phyloP scores from a whole-genome alignment of 768 basidiomycete genomes.

The Termitomyces sp. region DNA sequence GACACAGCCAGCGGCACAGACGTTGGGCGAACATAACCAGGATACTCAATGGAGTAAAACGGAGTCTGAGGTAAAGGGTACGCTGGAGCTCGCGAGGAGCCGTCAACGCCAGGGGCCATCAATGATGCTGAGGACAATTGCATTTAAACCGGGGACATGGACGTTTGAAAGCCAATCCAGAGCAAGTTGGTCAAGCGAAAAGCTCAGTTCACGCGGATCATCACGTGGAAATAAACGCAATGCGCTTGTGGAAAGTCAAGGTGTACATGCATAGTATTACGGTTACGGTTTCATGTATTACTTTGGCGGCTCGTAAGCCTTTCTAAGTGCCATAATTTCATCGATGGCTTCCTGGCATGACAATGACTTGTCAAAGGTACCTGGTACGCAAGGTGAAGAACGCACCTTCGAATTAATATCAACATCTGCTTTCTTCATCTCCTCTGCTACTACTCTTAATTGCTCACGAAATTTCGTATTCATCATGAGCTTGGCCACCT shows the following conservation, averaged over 20 bases:
- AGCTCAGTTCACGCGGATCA: neutral
- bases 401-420: constrained; percentile 50
- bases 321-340: constrained; percentile 29
- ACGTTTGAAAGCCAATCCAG: too few relatives aligned
- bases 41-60: constrained; percentile 86
- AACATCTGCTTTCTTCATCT: constrained; percentile 55
- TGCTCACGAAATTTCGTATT: constrained; percentile 48
- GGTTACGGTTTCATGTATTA: constrained; percentile 5
- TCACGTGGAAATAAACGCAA: neutral
- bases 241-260: neutral
- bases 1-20: constrained; percentile 60
- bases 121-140: constrained; percentile 4
- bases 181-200: neutral
- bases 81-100: constrained; percentile 22
- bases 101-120: neutral
- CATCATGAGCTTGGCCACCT: constrained; percentile 49
- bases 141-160: constrained; percentile 2
- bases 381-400: neutral
- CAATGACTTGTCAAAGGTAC: neutral
- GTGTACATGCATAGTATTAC: neutral
- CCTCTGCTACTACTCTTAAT: constrained; percentile 37
- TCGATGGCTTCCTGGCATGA: constrained; percentile 40
- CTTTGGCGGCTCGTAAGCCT: constrained; percentile 14
- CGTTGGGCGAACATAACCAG: constrained; percentile 67
- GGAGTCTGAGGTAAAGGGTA: constrained; percentile 46